A percentile compares a stretch with the other conserved stretches of the same genome.
These are phyloP conservation scores for Candida insectalens DNA, from an alignment of 805 yeast genomes.

Conservation along the genomic window DNA sequence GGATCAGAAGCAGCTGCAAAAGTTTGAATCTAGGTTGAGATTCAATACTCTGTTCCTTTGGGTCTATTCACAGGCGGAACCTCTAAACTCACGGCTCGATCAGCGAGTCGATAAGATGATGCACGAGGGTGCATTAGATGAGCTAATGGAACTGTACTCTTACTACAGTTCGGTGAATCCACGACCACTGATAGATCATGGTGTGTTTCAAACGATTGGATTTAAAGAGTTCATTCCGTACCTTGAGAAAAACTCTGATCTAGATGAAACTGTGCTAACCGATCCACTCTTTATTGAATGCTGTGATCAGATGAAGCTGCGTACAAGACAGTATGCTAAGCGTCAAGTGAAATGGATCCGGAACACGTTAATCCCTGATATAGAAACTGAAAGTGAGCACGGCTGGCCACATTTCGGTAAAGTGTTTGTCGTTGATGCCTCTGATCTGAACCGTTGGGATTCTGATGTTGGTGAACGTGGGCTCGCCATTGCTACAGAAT, in stretches of 20 bases:
- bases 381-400: constrained; percentile 35
- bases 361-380: constrained; percentile 55
- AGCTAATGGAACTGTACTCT: constrained; percentile 50
- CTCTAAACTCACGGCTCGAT: constrained; percentile 58
- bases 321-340: constrained; percentile 81
- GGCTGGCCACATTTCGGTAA: constrained; percentile 50
- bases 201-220: constrained; percentile 93
- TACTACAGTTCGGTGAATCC: constrained; percentile 26
- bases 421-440: constrained; percentile 65
- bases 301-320: constrained; percentile 66
- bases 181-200: constrained; percentile 38
- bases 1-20: constrained; percentile 38
- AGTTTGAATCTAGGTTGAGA: constrained; percentile 35
- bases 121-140: constrained; percentile 54
- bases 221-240: constrained; percentile 80
- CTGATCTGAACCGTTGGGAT: constrained; percentile 58
- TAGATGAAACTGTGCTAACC: constrained; percentile 3
- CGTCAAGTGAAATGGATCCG: constrained; percentile 87
- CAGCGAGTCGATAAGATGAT: constrained; percentile 80
- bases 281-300: constrained; percentile 31
- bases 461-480: constrained; percentile 49
- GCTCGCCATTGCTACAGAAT: constrained; percentile 29
- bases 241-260: constrained; percentile 13
- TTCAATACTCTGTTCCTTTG: constrained; percentile 67
- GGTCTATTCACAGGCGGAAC: constrained; percentile 61